Evolutionary conservation across 176 grass and related monocot genomes (phyloP).

Genomic region (Raddia distichophylla): DNA sequence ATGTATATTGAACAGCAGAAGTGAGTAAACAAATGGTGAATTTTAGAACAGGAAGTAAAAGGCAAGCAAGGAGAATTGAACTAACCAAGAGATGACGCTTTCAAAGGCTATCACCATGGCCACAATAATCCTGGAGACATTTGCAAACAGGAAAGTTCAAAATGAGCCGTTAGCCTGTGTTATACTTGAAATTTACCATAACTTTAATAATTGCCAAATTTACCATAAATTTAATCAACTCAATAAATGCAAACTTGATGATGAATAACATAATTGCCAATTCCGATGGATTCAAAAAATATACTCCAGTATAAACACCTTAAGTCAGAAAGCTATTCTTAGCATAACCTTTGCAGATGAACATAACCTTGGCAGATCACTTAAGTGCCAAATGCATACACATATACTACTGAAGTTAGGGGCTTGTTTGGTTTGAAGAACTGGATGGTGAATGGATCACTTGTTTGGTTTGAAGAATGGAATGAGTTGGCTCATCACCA

Average conservation of each 20-base stretch:
- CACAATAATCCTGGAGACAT: conserved; percentile 85
- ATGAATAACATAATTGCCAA: background rate
- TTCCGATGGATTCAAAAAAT: background rate
- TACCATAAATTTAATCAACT: background rate
- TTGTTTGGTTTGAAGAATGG: too few species aligned
- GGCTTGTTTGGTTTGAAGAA: too few species aligned
- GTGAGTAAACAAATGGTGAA: conserved; percentile 13
- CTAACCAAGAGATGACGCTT: conserved; percentile 75
- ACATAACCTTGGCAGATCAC: background rate
- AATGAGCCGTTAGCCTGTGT: background rate
- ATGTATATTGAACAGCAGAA: conserved; percentile 14
- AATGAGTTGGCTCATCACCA: too few species aligned
- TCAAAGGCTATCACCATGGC: conserved; percentile 77
- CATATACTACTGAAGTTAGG: background rate
- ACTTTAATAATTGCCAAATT: background rate
- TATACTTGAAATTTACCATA: conserved; percentile 7
- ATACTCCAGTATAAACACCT: background rate
- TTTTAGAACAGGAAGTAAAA: conserved; percentile 20
- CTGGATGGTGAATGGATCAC: too few species aligned
- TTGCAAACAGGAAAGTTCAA: conserved; percentile 36
- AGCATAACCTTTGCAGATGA: background rate
- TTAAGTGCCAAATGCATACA: conserved; percentile 7
- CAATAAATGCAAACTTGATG: background rate
- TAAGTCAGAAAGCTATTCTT: background rate
- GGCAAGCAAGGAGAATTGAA: conserved; percentile 27